Conservation (phyloP, 768 basidiomycete species). For the Phaeotremella skinneri region DNA sequence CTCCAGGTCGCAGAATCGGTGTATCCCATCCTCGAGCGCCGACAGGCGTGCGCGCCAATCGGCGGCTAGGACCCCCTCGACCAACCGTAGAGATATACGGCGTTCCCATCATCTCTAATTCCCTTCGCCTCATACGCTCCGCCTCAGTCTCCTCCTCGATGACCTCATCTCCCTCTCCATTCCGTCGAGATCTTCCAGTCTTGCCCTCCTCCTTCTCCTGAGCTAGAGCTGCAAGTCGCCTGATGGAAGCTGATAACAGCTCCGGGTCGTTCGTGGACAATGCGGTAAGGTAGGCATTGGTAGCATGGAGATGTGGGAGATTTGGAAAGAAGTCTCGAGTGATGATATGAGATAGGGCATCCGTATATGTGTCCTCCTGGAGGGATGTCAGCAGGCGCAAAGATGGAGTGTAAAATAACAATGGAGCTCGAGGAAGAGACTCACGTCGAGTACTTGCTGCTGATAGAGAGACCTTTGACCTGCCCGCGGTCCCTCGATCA, state of each 20-base stretch:
- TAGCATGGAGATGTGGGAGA: slow-evolving; percentile 80
- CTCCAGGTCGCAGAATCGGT: slow-evolving; percentile 20
- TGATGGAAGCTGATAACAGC: slow-evolving; percentile 73
- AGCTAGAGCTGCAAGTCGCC: slow-evolving; percentile 61
- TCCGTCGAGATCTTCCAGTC: not conserved
- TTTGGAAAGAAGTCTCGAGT: slow-evolving; percentile 98
- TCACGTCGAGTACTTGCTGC: slow-evolving; percentile 44
- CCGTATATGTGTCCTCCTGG: slow-evolving; percentile 88
- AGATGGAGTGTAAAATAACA: not conserved
- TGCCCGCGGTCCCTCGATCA: slow-evolving; percentile 31
- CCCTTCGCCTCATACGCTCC: slow-evolving; percentile 31
- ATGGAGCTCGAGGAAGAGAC: slow-evolving; percentile 23
- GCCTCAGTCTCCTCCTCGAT: slow-evolving; percentile 20
- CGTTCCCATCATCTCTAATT: slow-evolving; percentile 41
- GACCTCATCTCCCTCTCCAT: slow-evolving; percentile 11
- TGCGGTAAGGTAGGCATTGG: slow-evolving; percentile 80
- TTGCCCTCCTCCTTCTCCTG: slow-evolving; percentile 32
- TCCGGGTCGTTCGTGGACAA: slow-evolving; percentile 70
- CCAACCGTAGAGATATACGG: slow-evolving; percentile 36
- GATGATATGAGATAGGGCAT: slow-evolving; percentile 84
- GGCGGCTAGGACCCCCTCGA: slow-evolving; percentile 21
- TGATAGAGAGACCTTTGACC: slow-evolving; percentile 42
- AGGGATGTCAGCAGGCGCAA: slow-evolving; percentile 3
- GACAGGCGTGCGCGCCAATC: slow-evolving; percentile 39
- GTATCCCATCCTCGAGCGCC: slow-evolving; percentile 48